Evolutionary conservation across 345 rosid genomes (phyloP).

Genomic region (Microcos paniculata): DNA sequence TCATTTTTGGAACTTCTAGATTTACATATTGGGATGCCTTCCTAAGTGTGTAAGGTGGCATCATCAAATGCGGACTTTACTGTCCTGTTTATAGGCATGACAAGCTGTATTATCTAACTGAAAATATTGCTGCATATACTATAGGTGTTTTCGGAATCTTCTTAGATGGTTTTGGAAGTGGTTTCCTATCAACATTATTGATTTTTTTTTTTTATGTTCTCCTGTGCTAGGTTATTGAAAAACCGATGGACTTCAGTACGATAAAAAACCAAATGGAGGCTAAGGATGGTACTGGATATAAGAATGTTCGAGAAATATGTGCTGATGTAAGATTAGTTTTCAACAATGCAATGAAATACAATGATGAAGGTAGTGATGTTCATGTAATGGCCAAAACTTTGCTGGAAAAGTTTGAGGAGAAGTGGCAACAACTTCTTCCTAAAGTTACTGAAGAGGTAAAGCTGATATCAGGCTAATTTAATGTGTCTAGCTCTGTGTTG

Average conservation of each 20-base stretch:
- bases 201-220: slow-evolving; percentile 14
- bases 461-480: background rate
- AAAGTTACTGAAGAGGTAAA: slow-evolving; percentile 81
- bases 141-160: background rate
- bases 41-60: background rate
- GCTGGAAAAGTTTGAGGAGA: slow-evolving; percentile 83
- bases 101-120: background rate
- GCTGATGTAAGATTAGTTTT: slow-evolving; percentile 83
- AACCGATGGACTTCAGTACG: slow-evolving; percentile 94
- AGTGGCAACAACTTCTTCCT: slow-evolving; percentile 75
- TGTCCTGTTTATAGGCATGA: background rate
- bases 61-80: background rate
- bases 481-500: background rate
- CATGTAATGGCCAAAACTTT: slow-evolving; percentile 82
- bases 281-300: slow-evolving; percentile 77
- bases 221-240: slow-evolving; percentile 60
- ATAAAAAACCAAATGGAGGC: slow-evolving; percentile 90
- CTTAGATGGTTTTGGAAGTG: background rate
- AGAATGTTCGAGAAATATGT: slow-evolving; percentile 71
- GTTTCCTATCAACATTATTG: slow-evolving; percentile 1
- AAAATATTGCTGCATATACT: background rate
- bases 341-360: slow-evolving; percentile 94
- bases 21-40: background rate
- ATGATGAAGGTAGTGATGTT: slow-evolving; percentile 67
- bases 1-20: background rate